phyloP scores from a whole-genome alignment of 192 early-diverging fungal genomes.

The Coemansia sp. region DNA sequence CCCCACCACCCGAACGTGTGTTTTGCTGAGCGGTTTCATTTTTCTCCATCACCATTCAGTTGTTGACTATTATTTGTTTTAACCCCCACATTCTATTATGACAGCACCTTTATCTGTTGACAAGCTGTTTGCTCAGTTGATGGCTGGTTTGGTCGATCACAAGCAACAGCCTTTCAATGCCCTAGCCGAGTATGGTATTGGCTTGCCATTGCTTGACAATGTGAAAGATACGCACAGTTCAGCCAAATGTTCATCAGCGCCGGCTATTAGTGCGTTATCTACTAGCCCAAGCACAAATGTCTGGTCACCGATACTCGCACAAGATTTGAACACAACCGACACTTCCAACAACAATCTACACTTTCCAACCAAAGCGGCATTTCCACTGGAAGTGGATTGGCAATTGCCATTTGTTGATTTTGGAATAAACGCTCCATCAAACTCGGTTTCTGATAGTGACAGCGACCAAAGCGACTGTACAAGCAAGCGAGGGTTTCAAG shows the following conservation, averaged over 20 bases:
- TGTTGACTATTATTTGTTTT: not conserved
- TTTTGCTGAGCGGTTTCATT: constrained; percentile 1
- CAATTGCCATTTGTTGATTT: not conserved
- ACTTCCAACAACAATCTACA: not conserved
- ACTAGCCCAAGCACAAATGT: not conserved
- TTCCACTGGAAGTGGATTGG: not conserved
- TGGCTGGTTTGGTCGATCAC: not conserved
- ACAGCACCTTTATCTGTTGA: not conserved
- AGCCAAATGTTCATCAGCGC: not conserved
- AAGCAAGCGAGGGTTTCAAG: not conserved
- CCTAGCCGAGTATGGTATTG: not conserved
- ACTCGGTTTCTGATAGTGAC: not conserved
- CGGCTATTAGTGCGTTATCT: not conserved
- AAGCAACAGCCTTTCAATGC: not conserved
- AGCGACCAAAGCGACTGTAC: not conserved
- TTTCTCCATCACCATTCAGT: not conserved
- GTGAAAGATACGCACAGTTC: not conserved
- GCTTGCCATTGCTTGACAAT: not conserved
- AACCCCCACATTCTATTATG: not conserved
- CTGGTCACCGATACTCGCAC: not conserved
- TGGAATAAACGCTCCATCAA: not conserved
- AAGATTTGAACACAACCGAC: not conserved
- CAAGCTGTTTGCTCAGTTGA: not conserved
- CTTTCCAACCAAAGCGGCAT: not conserved
- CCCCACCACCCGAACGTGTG: not conserved